Evolutionary conservation across 2,329 filamentous ascomycete species (phyloP), one percentile per base, ranked within the genome.

Genomic region (Phyllachora maydis): DNA sequence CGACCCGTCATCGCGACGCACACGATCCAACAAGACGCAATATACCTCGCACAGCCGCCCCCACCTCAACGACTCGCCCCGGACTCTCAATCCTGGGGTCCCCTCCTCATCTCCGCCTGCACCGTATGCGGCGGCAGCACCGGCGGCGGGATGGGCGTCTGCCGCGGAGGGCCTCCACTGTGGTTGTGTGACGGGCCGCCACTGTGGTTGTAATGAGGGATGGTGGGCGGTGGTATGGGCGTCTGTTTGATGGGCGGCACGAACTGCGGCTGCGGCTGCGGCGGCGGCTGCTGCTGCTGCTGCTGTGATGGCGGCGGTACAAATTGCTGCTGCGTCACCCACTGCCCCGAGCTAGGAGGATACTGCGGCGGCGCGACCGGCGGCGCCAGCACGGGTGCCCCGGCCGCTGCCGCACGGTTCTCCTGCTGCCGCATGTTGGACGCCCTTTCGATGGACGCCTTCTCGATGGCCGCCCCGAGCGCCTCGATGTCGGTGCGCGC

Each of bases 401-500:
- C 18, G 26, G 25, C 12, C 25, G 20, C 17, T 29, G 20, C 11
- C 12, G 23, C 16, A 19, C 16, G 22, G 11, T 50, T 47, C 30
- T 59, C 48, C 30, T 54, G 56, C 26, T 66, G 65, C 8, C 72
- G 39, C 11, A 69, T 47, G 21, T 47, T 45, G 17, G n/a, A n/a
- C n/a, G n/a, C n/a, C n/a, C n/a, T n/a, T n/a, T n/a, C n/a, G n/a
- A n/a, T n/a, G n/a, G n/a, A n/a, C n/a, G n/a, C n/a, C n/a, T n/a
- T n/a, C n/a, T n/a, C n/a, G n/a, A n/a, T n/a, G n/a, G n/a, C n/a
- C n/a, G n/a, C n/a, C n/a, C 61, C 64, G 4, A 73, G 47, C 25
- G 65, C 52, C 23, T 56, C 49, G 11, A 72, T 43, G 36, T 82
- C 67, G 2, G 68, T 59, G 12, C 66, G 56, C 0, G 77, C 65